Evolutionary conservation across 768 basidiomycete genomes (phyloP).

Genomic region (Pulveroboletus sp.): DNA sequence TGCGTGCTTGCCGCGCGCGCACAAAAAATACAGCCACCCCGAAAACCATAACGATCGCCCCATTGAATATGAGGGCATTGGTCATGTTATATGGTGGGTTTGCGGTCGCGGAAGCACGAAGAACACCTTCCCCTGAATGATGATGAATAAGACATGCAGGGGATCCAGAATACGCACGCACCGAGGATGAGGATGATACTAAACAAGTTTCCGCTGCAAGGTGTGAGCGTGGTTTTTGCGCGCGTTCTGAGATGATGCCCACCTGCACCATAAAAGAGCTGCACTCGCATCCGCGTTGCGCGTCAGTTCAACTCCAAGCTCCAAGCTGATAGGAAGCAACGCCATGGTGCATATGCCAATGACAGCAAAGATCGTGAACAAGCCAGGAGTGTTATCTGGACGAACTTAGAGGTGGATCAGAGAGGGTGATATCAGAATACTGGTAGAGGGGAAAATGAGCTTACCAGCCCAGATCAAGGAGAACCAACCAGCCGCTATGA

Average conservation of each 20-base stretch:
- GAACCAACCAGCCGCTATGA: constrained; percentile 64
- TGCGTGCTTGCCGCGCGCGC: constrained; percentile 59
- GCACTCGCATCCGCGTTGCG: constrained; percentile 77
- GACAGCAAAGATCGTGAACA: constrained; percentile 67
- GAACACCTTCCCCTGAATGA: constrained; percentile 56
- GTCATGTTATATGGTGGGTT: constrained; percentile 75
- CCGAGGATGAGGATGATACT: constrained; percentile 62
- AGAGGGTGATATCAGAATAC: no score
- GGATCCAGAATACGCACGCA: constrained; percentile 34
- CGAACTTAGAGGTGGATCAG: constrained; percentile 42
- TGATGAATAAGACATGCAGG: not conserved
- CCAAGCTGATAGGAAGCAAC: constrained; percentile 73
- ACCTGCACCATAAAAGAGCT: constrained; percentile 76
- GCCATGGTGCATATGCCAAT: constrained; percentile 65
- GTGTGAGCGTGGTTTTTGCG: not conserved
- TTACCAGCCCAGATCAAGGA: constrained; percentile 79
- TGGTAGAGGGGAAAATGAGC: constrained; percentile 18
- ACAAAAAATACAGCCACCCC: constrained; percentile 47
- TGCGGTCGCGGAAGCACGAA: constrained; percentile 59
- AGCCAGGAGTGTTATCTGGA: constrained; percentile 53
- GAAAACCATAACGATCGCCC: constrained; percentile 41
- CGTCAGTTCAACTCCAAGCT: constrained; percentile 78
- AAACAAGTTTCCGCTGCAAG: constrained; percentile 59
- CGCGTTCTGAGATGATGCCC: constrained; percentile 24
- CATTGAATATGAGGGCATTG: constrained; percentile 65